These are phyloP conservation scores for Trypanosoma vivax DNA, from an alignment of 208 protist species.

Conservation along the genomic window DNA sequence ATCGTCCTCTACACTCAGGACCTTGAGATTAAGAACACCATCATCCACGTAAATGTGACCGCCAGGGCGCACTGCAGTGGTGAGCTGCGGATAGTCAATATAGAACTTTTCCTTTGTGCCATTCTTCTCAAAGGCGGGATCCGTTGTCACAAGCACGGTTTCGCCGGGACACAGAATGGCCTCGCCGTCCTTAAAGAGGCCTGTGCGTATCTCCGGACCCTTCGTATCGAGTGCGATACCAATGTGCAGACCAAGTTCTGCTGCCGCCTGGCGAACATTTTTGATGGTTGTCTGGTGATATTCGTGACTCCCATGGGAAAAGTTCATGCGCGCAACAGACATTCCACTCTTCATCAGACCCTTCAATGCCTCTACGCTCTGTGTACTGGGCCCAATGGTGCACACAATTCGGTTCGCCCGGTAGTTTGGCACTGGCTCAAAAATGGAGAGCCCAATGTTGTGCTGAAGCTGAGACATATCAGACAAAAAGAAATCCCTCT, in stretches of 20 bases:
- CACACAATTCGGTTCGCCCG: constrained; percentile 93
- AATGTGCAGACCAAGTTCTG: constrained; percentile 83
- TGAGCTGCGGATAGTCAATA: constrained; percentile 90
- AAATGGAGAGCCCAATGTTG: constrained; percentile 84
- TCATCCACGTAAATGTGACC: constrained; percentile 95
- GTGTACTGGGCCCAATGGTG: constrained; percentile 95
- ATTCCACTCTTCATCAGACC: constrained; percentile 93
- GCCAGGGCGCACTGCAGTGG: constrained; percentile 71
- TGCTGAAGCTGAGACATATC: constrained; percentile 84
- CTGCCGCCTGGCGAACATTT: constrained; percentile 89
- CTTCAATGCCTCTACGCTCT: constrained; percentile 90
- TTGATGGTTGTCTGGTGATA: constrained; percentile 93
- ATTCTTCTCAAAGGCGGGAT: constrained; percentile 77
- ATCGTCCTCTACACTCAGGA: constrained; percentile 67
- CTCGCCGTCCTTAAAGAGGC: constrained; percentile 73
- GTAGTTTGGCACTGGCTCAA: constrained; percentile 72
- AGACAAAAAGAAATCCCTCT: not conserved
- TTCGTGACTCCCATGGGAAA: constrained; percentile 96
- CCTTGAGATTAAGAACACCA: constrained; percentile 91
- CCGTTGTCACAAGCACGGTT: constrained; percentile 85
- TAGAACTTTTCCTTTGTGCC: constrained; percentile 81
- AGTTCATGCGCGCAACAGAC: constrained; percentile 97
- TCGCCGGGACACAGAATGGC: constrained; percentile 60
- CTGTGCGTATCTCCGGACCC: constrained; percentile 96
- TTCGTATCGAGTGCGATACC: constrained; percentile 96